phyloP scores from a whole-genome alignment of 1,284 basidiomycete species.

The Coniophora puteana region DNA sequence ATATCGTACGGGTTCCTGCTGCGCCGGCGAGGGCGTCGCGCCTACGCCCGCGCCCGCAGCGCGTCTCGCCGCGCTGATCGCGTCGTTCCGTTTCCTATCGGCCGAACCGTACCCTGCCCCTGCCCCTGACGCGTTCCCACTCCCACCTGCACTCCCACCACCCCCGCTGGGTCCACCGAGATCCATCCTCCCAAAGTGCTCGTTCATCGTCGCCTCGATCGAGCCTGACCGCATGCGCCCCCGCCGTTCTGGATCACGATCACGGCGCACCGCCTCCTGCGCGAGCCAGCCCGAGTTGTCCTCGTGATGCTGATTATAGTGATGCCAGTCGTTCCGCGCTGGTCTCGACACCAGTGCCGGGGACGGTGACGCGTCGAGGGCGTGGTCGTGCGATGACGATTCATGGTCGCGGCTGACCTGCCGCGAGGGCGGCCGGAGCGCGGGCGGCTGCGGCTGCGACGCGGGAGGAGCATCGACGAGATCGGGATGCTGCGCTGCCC shows the following conservation, averaged over 20 bases:
- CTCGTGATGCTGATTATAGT: constrained; percentile 15
- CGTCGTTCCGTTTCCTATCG: constrained; percentile 23
- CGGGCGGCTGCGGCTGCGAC: constrained; percentile 17
- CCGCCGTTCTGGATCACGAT: too few species aligned
- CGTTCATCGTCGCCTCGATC: too few species aligned
- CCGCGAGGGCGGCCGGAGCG: constrained; percentile 11
- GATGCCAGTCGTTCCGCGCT: constrained; percentile 19
- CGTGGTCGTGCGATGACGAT: neutral
- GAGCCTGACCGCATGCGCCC: too few species aligned
- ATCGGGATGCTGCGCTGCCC: constrained; percentile 36
- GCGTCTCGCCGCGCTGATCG: constrained; percentile 21
- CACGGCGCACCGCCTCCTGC: constrained; percentile 33
- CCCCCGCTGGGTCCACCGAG: too few species aligned
- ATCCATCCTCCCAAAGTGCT: too few species aligned
- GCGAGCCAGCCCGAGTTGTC: constrained; percentile 38
- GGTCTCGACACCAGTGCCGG: too few species aligned
- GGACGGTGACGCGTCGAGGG: too few species aligned
- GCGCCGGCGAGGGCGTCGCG: constrained; percentile 20
- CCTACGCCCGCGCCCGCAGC: constrained; percentile 17
- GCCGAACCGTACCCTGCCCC: too few species aligned
- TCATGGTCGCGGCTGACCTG: too few species aligned
- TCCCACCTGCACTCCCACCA: too few species aligned
- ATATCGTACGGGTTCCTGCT: constrained; percentile 21
- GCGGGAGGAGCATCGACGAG: constrained; percentile 21
- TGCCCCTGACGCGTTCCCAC: too few species aligned